phyloP scores from a whole-genome alignment of 2,329 filamentous ascomycete genomes.

The Colletotrichum salicis region DNA sequence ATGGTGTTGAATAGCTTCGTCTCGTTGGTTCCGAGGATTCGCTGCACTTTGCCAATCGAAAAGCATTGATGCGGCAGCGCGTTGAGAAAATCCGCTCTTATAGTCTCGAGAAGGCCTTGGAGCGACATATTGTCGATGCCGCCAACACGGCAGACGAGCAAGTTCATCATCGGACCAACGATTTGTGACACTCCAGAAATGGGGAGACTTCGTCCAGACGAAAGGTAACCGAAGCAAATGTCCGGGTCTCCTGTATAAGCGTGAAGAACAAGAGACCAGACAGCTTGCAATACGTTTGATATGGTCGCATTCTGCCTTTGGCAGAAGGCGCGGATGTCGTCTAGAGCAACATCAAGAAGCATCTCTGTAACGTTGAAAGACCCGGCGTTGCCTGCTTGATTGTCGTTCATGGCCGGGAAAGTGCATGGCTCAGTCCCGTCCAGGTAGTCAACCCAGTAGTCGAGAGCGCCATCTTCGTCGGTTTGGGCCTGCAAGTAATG shows the following conservation, averaged over 20 bases:
- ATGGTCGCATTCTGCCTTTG: conserved; percentile 14
- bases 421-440: conserved; percentile 36
- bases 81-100: conserved; percentile 24
- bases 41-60: conserved; percentile 31
- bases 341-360: background rate
- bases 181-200: conserved; percentile 14
- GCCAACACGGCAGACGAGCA: conserved; percentile 3
- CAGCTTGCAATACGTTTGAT: conserved; percentile 4
- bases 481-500: conserved; percentile 31
- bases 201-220: conserved; percentile 17
- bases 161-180: conserved; percentile 30
- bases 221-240: conserved; percentile 29
- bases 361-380: conserved; percentile 20
- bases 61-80: conserved; percentile 27
- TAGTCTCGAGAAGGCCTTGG: background rate
- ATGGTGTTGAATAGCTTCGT: conserved; percentile 35
- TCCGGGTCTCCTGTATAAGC: conserved; percentile 13
- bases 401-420: conserved; percentile 36
- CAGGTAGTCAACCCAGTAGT: conserved; percentile 39
- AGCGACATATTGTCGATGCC: conserved; percentile 4
- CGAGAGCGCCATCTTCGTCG: conserved; percentile 27
- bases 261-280: conserved; percentile 23
- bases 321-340: conserved; percentile 8
- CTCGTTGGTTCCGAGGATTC: conserved; percentile 6
- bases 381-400: background rate